Evolutionary conservation across 164 flowering plant species (phyloP), one percentile per base, ranked within the genome.

Genomic region (Amborella trichopoda): DNA sequence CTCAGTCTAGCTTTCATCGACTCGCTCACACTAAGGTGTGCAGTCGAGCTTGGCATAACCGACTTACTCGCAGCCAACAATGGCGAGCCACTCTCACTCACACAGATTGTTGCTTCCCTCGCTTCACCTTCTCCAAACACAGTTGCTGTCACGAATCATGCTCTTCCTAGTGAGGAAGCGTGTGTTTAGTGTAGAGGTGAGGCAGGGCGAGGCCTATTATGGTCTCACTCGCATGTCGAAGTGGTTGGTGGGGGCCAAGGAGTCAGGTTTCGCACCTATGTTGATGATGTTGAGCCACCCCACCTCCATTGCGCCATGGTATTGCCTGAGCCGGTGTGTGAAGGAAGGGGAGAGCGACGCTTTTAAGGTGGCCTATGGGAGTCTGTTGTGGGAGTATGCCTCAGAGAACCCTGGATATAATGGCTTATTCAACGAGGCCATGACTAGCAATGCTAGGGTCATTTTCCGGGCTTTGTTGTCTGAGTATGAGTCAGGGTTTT

Each of bases 41-140:
- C n/a, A n/a, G n/a, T n/a, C n/a, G n/a, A n/a, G n/a, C n/a, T n/a
- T n/a, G n/a, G 66, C 20, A 64, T 70, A 1, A 69, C 76, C 6
- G 74, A 76, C 37, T 56, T 61, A 32, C 67, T 76, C 48, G n/a
- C n/a, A n/a, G 68, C 64, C 42, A 50, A 46, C 26, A 68, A 66
- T 46, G 76, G 68, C 27, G 26, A 40, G 18, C 68, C 72, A 41
- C 70, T 70, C 37, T 46, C 62, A 0, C 65, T 71, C 10, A 23
- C 65, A 5, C 55, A 66, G 16, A 30, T 76, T 4, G 53, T 54
- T 14, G 13, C 57, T 1, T 24, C 45, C 2, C 58, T 73, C 9
- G 50, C 57, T 2, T 11, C 24, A 1, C 55, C 18, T 9, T 42
- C 58, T 5, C 17, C 28, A 8, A 60, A 61, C 32, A 11, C 41